Base-by-base conservation (phyloP, 1,284 basidiomycete species). In the Ustilago sp. region DNA sequence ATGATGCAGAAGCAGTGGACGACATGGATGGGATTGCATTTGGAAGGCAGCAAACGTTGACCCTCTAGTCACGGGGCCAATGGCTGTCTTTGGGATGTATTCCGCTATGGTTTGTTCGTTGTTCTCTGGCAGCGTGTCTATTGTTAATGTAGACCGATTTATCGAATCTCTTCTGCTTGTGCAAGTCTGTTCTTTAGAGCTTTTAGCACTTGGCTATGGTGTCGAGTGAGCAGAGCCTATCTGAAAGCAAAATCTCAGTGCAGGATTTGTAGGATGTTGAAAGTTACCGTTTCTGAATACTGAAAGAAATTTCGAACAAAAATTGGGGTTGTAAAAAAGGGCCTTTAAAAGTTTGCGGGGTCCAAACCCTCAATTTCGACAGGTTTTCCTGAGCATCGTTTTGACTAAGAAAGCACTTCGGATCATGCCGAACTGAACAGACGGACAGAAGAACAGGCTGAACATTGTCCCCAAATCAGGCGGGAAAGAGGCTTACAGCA, bases 1-100 rank as follows among this genome's bases (percentile, higher is more conserved):
- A 19, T 12, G 39, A 23, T 19, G 48, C 41, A 35, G 52, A 13
- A 23, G 32, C 53, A 28, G 19, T 4, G 15, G 41, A 15, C 34
- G 52, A 31, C 34, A 17, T 53, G 32, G 53, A 9, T 28, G 28
- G 23, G 13, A 45, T 38, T 23, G 8, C 13, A 31, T 34, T 54
- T 13, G 23, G 32, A 31, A 51, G 41, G 51, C 51, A 41, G 43
- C 47, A 50, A 17, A 36, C 32, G 38, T 71, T 66, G 63, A 31
- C 36, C 68, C 68, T 71, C 68, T 63, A 56, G 68, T 71, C 68
- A 38, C 63, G 68, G 66, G 68, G 55, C 56, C 59, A 71, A 62
- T 43, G 36, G 34, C 28, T 63, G 68, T 62, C 32, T 2, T 23
- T 34, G n/a, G 34, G 36, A 15, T 53, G 48, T 19, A 41, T 56